Percentiles rank a stretch among this genome's conserved stretches.
Evolutionary conservation across 2,329 filamentous ascomycete species (phyloP).

Genomic region (Beauveria varroae): DNA sequence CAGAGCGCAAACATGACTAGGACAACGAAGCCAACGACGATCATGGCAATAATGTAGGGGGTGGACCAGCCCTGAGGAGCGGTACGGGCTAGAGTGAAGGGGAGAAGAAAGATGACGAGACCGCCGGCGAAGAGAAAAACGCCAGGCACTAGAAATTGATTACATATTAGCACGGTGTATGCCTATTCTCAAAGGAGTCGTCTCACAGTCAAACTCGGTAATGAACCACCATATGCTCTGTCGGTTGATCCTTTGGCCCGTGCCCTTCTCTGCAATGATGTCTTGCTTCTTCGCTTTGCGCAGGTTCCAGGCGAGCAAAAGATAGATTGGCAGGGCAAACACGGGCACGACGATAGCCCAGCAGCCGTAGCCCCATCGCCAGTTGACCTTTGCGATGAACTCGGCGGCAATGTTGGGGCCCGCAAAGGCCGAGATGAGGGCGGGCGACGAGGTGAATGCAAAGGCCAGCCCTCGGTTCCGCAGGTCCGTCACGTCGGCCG

Average conservation of each 20-base stretch:
- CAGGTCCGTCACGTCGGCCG: slow-evolving; percentile 50
- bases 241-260: not conserved
- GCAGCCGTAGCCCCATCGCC: slow-evolving; percentile 43
- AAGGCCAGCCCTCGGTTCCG: slow-evolving; percentile 31
- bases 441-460: slow-evolving; percentile 33
- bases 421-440: slow-evolving; percentile 38
- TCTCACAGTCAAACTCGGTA: not conserved
- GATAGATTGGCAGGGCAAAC: slow-evolving; percentile 45
- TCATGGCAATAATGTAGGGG: slow-evolving; percentile 51
- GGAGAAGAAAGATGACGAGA: slow-evolving; percentile 56
- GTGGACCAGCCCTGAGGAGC: slow-evolving; percentile 36
- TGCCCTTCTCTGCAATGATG: not conserved
- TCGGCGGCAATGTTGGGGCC: slow-evolving; percentile 23
- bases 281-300: not conserved
- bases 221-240: not conserved
- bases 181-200: too few species aligned
- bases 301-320: slow-evolving; percentile 25
- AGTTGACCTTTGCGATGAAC: slow-evolving; percentile 19
- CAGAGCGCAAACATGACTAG: slow-evolving; percentile 48
- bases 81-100: slow-evolving; percentile 42
- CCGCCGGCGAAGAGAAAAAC: slow-evolving; percentile 50
- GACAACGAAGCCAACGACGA: slow-evolving; percentile 50
- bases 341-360: slow-evolving; percentile 54
- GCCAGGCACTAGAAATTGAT: slow-evolving; percentile 32
- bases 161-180: too few species aligned